phyloP scores from a whole-genome alignment of 75 land plant species.

The Picea glauca region DNA sequence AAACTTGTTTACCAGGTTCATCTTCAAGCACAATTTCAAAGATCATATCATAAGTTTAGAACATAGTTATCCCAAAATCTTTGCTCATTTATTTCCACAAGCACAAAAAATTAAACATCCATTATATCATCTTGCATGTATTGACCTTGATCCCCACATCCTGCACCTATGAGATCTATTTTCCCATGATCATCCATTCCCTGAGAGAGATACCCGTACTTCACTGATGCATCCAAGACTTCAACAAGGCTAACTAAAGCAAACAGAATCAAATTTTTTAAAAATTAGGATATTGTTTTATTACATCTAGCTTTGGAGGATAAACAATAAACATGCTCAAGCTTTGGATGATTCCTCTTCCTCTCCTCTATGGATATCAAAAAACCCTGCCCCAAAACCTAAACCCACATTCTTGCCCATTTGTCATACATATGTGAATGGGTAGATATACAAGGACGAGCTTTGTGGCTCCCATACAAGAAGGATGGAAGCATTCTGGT shows the following conservation, averaged over 20 bases:
- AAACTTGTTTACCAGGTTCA: conserved; percentile 62
- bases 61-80: background rate
- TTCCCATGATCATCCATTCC: background rate
- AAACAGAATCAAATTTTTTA: background rate
- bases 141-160: background rate
- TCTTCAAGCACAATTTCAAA: conserved; percentile 19
- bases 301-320: background rate
- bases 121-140: background rate
- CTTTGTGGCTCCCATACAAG: background rate
- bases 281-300: background rate
- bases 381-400: too few species aligned
- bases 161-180: background rate
- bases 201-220: background rate
- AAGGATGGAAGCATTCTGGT: background rate
- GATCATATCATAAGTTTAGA: conserved; percentile 3
- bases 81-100: background rate
- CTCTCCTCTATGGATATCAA: background rate
- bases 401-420: too few species aligned
- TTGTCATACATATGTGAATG: too few species aligned
- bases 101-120: background rate
- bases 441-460: background rate
- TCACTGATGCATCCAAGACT: background rate
- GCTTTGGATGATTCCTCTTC: background rate
- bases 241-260: background rate
- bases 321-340: background rate